Conservation (phyloP, 2,329 filamentous ascomycete species). For the Phoma sp. region DNA sequence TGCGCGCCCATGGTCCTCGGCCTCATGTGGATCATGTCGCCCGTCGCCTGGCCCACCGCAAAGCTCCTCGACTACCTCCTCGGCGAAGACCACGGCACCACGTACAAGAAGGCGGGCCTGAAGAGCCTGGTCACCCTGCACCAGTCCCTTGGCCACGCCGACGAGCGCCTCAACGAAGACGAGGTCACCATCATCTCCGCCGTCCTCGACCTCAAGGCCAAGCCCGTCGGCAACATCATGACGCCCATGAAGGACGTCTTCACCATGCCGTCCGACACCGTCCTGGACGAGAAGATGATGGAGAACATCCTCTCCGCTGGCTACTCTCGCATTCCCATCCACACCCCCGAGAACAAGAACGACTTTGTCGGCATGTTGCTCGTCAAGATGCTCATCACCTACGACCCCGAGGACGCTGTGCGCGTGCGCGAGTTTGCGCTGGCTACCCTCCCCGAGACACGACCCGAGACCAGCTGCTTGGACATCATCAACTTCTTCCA, state of each 20-base stretch:
- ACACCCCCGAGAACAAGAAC: slow-evolving; percentile 78
- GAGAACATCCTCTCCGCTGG: slow-evolving; percentile 90
- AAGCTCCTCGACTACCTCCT: slow-evolving; percentile 93
- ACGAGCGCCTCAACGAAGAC: slow-evolving; percentile 90
- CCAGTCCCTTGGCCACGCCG: slow-evolving; percentile 83
- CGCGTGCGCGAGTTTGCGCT: slow-evolving; percentile 89
- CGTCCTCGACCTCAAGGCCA: slow-evolving; percentile 94
- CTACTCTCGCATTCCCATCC: slow-evolving; percentile 95
- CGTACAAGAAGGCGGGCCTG: slow-evolving; percentile 97
- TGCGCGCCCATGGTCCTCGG: slow-evolving; percentile 86
- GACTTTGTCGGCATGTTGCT: slow-evolving; percentile 98
- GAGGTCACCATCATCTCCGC: slow-evolving; percentile 99
- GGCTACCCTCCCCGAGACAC: slow-evolving; percentile 92
- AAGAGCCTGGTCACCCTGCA: slow-evolving; percentile 97
- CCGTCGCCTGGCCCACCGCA: slow-evolving; percentile 91
- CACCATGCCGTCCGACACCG: slow-evolving; percentile 91
- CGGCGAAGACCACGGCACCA: slow-evolving; percentile 92
- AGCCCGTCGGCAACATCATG: slow-evolving; percentile 95
- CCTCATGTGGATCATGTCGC: slow-evolving; percentile 91
- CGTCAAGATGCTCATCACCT: slow-evolving; percentile 98
- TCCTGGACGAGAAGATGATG: slow-evolving; percentile 93
- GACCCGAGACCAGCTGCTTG: slow-evolving; percentile 92
- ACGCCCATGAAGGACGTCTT: slow-evolving; percentile 98
- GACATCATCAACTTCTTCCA: slow-evolving; percentile 99
- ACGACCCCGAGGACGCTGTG: slow-evolving; percentile 91